Evolutionary conservation across 2,329 filamentous ascomycete species (phyloP), one percentile per base, ranked within the genome.

Genomic region (Zymoseptoria crescenta): DNA sequence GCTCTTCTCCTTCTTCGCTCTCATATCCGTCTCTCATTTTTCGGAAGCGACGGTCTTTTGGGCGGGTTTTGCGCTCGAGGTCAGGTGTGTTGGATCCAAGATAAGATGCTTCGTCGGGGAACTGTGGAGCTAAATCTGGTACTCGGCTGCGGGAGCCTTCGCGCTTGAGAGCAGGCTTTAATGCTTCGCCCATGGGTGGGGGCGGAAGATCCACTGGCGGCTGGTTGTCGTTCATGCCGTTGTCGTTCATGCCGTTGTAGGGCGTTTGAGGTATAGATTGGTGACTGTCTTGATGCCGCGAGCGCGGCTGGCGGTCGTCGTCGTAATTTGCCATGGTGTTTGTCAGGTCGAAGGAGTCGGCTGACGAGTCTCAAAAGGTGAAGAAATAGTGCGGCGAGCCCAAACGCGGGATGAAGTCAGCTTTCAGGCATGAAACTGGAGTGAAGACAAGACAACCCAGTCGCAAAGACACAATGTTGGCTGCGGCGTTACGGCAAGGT

Each of bases 11-110:
- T 55, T 74, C 72, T 52, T 74, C 72, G 52, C 66, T 69, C 58
- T 72, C 70, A 62, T 74, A 74, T 16, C 71, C 72, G 62, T 73
- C 69, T 49, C 72, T 64, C 62, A 68, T 67, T 30, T 72, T 68
- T 27, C 72, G 59, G 61, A 74, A 74, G 48, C 67, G 61, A 45
- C 65, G 64, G 49, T 74, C 64, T 41, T 61, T 60, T 20, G 62
- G 62, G 30, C 68, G 56, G 58, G 66, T 68, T 63, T 73, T 74
- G 29, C 64, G 57, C 62, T 74, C 72, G 51, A 72, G 62, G 57
- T 74, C 72, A 8, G 67, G 69, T 9, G 70, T 67, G 20, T 62
- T 61, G 13, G 60, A 56, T 54, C 69, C 69, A 30, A 72, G 66
- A 55, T 67, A 70, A 4, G 69, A 71, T 16, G 68, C 69, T 58